Conservation (phyloP, 768 basidiomycete genomes). For the Mycena haematopus region DNA sequence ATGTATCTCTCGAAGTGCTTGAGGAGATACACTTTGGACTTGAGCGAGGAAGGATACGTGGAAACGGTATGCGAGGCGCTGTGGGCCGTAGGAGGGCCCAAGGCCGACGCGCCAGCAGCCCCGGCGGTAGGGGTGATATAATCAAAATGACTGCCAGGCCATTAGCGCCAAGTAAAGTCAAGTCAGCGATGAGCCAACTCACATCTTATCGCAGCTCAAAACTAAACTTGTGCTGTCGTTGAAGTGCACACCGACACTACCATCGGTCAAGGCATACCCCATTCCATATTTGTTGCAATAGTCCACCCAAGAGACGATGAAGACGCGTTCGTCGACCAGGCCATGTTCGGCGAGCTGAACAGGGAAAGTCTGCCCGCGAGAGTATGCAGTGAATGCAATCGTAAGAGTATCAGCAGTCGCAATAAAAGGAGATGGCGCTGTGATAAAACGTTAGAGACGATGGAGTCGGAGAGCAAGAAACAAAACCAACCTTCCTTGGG, state of each 20-base stretch:
- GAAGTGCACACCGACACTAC: slow-evolving; percentile 94
- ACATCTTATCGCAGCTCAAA: slow-evolving; percentile 88
- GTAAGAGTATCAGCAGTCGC: slow-evolving; percentile 37
- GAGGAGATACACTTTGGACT: slow-evolving; percentile 89
- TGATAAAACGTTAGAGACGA: not conserved
- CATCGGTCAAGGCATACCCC: slow-evolving; percentile 97
- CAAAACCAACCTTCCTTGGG: slow-evolving; percentile 15
- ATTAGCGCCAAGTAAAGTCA: slow-evolving; percentile 9
- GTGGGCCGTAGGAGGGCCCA: slow-evolving; percentile 76
- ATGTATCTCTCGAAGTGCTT: slow-evolving; percentile 96
- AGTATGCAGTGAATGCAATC: slow-evolving; percentile 73
- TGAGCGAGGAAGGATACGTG: slow-evolving; percentile 80
- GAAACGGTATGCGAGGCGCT: slow-evolving; percentile 62
- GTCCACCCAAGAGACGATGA: slow-evolving; percentile 99
- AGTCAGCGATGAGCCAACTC: slow-evolving; percentile 38
- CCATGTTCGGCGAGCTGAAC: slow-evolving; percentile 43
- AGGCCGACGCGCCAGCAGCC: slow-evolving; percentile 51
- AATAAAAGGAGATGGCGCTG: slow-evolving; percentile 27
- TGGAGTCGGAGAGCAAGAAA: too few species aligned
- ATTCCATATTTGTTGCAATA: slow-evolving; percentile 99
- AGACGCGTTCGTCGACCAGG: slow-evolving; percentile 75
- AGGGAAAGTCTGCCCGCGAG: slow-evolving; percentile 58
- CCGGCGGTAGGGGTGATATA: slow-evolving; percentile 62
- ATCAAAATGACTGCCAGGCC: slow-evolving; percentile 77
- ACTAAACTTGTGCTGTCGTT: slow-evolving; percentile 93